Percentiles rank a stretch among this genome's conserved stretches.
These are phyloP conservation scores for Chlorella ohadii DNA, from an alignment of 139 green algal species.

Conservation along the genomic window DNA sequence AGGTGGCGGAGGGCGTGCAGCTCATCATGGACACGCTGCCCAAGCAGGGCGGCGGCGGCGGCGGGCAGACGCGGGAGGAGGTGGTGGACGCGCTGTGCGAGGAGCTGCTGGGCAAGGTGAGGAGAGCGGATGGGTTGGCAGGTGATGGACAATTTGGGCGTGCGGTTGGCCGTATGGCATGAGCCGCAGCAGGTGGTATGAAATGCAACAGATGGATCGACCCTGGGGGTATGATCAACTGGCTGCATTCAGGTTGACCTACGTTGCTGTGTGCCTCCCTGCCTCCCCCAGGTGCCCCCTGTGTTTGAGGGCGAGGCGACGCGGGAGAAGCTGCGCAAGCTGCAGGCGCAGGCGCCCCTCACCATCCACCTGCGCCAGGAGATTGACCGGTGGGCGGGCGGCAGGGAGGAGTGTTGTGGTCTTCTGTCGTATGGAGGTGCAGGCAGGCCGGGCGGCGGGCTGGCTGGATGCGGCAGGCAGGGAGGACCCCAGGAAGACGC, in stretches of 20 bases:
- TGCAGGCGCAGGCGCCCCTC: conserved; percentile 83
- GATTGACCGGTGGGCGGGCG: conserved; percentile 6
- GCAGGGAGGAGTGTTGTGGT: not conserved
- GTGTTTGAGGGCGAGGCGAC: conserved; percentile 90
- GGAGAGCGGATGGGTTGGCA: not conserved
- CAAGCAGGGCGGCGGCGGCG: conserved; percentile 71
- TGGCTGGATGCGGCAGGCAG: too few species aligned
- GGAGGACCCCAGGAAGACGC: too few species aligned
- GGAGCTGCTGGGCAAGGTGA: conserved; percentile 87
- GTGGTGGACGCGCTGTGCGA: conserved; percentile 91
- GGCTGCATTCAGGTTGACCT: too few species aligned
- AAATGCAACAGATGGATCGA: too few species aligned
- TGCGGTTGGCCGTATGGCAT: too few species aligned
- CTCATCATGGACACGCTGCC: conserved; percentile 93
- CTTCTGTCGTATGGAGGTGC: too few species aligned
- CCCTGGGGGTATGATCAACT: too few species aligned
- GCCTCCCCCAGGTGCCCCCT: conserved; percentile 55
- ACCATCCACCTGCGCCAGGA: conserved; percentile 92
- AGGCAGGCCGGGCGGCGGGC: too few species aligned
- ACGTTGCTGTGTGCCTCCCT: too few species aligned
- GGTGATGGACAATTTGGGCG: not conserved
- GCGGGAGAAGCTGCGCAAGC: conserved; percentile 88
- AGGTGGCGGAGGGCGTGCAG: conserved; percentile 73
- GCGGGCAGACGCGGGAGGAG: conserved; percentile 86
- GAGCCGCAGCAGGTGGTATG: too few species aligned